phyloP scores from a whole-genome alignment of 140 eudicot species.

The Oenanthe javanica region DNA sequence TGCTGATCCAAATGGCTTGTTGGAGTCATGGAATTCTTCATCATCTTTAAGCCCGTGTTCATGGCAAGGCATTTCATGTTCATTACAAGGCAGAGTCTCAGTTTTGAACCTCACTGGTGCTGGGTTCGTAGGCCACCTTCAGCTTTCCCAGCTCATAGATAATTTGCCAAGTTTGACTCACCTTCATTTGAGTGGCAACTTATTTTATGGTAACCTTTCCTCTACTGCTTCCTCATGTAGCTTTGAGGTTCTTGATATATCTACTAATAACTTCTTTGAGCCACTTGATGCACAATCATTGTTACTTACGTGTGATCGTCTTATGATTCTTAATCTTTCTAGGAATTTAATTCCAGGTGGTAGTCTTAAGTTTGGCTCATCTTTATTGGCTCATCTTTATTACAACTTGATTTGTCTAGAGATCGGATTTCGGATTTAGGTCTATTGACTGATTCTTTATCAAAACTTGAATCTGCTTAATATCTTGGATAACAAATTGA shows the following conservation, averaged over 20 bases:
- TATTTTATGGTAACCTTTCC: constrained; percentile 60
- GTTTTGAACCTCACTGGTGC: constrained; percentile 37
- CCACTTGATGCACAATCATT: constrained; percentile 27
- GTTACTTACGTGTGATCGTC: constrained; percentile 29
- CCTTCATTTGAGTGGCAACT: constrained; percentile 49
- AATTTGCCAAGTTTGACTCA: constrained; percentile 33
- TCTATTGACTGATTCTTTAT: constrained; percentile 32
- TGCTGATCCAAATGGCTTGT: constrained; percentile 48
- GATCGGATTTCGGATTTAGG: constrained; percentile 38
- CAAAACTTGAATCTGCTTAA: constrained; percentile 47
- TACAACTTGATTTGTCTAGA: constrained; percentile 25
- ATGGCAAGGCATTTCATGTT: constrained; percentile 35
- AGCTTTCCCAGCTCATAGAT: constrained; percentile 40
- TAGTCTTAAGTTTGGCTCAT: constrained; percentile 25
- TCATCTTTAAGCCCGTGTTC: constrained; percentile 53
- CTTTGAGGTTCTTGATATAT: constrained; percentile 46
- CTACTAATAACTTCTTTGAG: constrained; percentile 41
- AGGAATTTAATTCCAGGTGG: constrained; percentile 29
- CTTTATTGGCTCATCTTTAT: too few species aligned
- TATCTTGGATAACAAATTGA: constrained; percentile 43
- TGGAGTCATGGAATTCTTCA: constrained; percentile 38
- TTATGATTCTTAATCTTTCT: constrained; percentile 36
- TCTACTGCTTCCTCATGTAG: constrained; percentile 27
- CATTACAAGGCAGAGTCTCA: background rate
- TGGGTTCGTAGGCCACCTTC: constrained; percentile 43